A percentile compares a stretch with the other conserved stretches of the same genome.
These are phyloP conservation scores for Sphagnurus paluster DNA, from an alignment of 1,284 basidiomycete species.

Conservation along the genomic window DNA sequence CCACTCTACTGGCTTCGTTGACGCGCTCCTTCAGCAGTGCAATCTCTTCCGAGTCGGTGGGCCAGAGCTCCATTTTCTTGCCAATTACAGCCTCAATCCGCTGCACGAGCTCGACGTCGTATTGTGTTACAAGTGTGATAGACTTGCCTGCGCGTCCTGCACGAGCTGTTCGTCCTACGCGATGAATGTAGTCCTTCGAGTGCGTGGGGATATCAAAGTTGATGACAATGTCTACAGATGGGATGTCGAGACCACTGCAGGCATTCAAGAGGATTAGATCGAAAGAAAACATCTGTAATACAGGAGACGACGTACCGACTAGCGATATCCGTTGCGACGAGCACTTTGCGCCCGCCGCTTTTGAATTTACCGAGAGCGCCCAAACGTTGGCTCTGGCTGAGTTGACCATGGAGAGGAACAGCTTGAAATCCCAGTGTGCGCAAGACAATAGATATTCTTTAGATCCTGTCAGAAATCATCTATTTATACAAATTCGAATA, in stretches of 20 bases:
- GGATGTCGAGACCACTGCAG: slow-evolving; percentile 90
- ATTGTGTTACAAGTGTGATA: slow-evolving; percentile 96
- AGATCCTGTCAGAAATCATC: slow-evolving; percentile 1
- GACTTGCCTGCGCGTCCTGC: slow-evolving; percentile 95
- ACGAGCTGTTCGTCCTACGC: slow-evolving; percentile 96
- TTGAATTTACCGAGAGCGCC: slow-evolving; percentile 98
- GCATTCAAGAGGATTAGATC: slow-evolving; percentile 8
- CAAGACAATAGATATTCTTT: slow-evolving; percentile 85
- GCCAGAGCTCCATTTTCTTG: slow-evolving; percentile 92
- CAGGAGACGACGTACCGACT: slow-evolving; percentile 60
- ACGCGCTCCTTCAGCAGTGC: slow-evolving; percentile 89
- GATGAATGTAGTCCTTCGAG: slow-evolving; percentile 99
- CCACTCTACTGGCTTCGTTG: slow-evolving; percentile 84
- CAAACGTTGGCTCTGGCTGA: slow-evolving; percentile 91
- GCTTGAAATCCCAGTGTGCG: slow-evolving; percentile 93
- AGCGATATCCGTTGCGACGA: slow-evolving; percentile 98
- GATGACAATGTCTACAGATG: slow-evolving; percentile 94
- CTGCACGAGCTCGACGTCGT: slow-evolving; percentile 96
- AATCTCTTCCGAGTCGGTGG: slow-evolving; percentile 89
- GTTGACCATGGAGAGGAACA: slow-evolving; percentile 94
- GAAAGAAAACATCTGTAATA: not conserved
- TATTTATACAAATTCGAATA: not conserved
- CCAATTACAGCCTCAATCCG: slow-evolving; percentile 91
- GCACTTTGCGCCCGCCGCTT: slow-evolving; percentile 85
- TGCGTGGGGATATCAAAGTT: slow-evolving; percentile 99